A percentile compares a stretch with the other conserved stretches of the same genome.
These are phyloP conservation scores for Zygosaccharomyces sapae DNA, from an alignment of 1,139 yeast genomes.

Conservation along the genomic window DNA sequence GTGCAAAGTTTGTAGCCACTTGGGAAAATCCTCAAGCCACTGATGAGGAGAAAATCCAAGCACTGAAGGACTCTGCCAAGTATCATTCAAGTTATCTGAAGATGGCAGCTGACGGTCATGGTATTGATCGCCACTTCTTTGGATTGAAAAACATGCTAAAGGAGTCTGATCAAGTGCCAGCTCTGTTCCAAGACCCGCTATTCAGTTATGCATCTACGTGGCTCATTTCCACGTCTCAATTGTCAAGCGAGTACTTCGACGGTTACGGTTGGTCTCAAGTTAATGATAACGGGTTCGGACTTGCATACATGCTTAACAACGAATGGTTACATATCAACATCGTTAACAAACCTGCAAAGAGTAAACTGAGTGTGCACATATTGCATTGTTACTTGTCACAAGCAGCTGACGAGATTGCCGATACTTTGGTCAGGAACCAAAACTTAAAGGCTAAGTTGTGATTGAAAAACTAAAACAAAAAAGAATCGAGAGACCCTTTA, in stretches of 20 bases:
- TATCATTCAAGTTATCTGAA: conserved; percentile 73
- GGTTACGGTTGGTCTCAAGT: conserved; percentile 98
- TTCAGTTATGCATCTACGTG: conserved; percentile 74
- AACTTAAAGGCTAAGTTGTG: conserved; percentile 25
- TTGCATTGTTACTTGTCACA: conserved; percentile 68
- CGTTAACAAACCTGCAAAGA: conserved; percentile 63
- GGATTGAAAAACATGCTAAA: conserved; percentile 75
- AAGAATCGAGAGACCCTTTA: background rate
- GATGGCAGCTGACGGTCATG: conserved; percentile 80
- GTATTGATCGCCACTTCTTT: conserved; percentile 90
- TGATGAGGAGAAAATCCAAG: conserved; percentile 55
- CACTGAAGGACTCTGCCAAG: conserved; percentile 68
- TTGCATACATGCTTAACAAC: conserved; percentile 87
- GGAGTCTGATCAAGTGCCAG: conserved; percentile 61
- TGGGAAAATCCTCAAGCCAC: conserved; percentile 63
- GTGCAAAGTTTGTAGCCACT: conserved; percentile 66
- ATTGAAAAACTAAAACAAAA: conserved; percentile 4
- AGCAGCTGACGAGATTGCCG: conserved; percentile 79
- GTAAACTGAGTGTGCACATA: conserved; percentile 62
- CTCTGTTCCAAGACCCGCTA: conserved; percentile 70
- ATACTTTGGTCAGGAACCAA: conserved; percentile 43
- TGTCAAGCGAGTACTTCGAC: conserved; percentile 82
- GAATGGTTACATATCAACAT: conserved; percentile 86
- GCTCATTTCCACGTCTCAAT: conserved; percentile 86
- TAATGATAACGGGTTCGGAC: conserved; percentile 87